Percentiles rank a stretch among this genome's conserved stretches.
phyloP scores from a whole-genome alignment of 2,329 filamentous ascomycete species.

The Chrysosporium queenslandicum region DNA sequence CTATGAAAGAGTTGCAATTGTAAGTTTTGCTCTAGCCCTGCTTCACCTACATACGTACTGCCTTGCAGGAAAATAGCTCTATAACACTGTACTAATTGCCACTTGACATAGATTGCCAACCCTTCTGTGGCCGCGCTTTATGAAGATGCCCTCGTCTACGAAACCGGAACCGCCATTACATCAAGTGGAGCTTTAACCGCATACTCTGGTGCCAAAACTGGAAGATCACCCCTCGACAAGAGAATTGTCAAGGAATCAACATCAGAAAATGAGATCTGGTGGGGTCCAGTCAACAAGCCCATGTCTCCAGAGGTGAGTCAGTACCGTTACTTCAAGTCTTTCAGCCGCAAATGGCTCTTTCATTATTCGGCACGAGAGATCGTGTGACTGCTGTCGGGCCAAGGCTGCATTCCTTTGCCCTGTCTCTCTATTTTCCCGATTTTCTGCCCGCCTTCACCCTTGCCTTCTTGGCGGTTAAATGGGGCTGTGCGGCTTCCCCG shows the following conservation, averaged over 20 bases:
- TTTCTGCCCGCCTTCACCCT: neutral
- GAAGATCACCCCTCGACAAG: conserved; percentile 93
- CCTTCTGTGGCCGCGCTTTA: conserved; percentile 91
- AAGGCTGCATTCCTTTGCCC: neutral
- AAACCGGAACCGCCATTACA: conserved; percentile 94
- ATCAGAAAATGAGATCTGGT: conserved; percentile 92
- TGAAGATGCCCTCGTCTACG: conserved; percentile 97
- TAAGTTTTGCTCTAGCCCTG: conserved; percentile 40
- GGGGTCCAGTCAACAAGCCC: conserved; percentile 98
- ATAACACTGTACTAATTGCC: neutral
- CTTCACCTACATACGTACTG: neutral
- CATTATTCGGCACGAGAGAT: neutral
- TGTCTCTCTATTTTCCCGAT: neutral
- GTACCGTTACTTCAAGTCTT: neutral
- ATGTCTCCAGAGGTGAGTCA: conserved; percentile 85
- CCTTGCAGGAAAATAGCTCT: too few species aligned
- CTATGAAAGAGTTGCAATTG: conserved; percentile 96
- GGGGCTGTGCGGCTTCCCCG: conserved; percentile 9
- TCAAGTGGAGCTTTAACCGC: conserved; percentile 89
- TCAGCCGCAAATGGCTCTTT: neutral
- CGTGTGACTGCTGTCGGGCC: conserved; percentile 3
- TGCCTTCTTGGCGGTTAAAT: conserved; percentile 9
- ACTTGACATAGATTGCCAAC: conserved; percentile 58
- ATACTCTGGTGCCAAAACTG: conserved; percentile 97
- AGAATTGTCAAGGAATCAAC: conserved; percentile 84